phyloP scores from a whole-genome alignment of 257 asterid species.

The Penstemon barbatus region DNA sequence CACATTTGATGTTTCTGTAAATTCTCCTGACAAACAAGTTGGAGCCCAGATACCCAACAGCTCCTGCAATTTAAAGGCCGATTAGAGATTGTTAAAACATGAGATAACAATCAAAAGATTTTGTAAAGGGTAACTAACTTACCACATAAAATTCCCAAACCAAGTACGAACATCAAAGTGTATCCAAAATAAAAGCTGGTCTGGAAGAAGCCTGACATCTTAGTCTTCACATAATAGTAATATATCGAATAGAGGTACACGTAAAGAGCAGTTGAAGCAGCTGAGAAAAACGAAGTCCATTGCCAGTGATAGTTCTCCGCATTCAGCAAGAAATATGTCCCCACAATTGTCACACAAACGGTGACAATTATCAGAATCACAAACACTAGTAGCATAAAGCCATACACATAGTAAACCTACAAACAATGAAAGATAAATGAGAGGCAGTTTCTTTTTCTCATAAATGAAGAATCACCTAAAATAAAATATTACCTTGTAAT shows the following conservation, averaged over 20 bases:
- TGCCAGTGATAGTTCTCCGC: slow-evolving; percentile 79
- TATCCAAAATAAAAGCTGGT: slow-evolving; percentile 69
- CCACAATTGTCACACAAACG: slow-evolving; percentile 64
- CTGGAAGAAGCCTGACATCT: slow-evolving; percentile 72
- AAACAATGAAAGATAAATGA: background rate
- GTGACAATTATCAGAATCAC: slow-evolving; percentile 63
- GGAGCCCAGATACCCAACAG: slow-evolving; percentile 91
- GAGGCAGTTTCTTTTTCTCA: no score
- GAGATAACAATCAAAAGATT: background rate
- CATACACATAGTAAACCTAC: slow-evolving; percentile 70
- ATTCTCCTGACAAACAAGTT: slow-evolving; percentile 93
- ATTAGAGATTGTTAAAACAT: background rate
- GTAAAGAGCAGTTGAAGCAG: slow-evolving; percentile 63
- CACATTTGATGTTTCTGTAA: slow-evolving; percentile 92
- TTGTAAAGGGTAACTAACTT: slow-evolving; percentile 31
- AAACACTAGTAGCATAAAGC: slow-evolving; percentile 68
- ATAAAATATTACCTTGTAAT: slow-evolving; percentile 54
- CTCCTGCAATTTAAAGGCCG: slow-evolving; percentile 59
- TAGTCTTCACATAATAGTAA: slow-evolving; percentile 58
- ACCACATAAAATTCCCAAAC: slow-evolving; percentile 79
- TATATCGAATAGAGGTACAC: slow-evolving; percentile 62
- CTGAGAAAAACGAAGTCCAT: slow-evolving; percentile 71
- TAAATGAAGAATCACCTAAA: background rate
- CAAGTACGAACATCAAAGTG: slow-evolving; percentile 69
- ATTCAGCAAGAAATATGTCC: slow-evolving; percentile 64